Evolutionary conservation across 2,329 filamentous ascomycete species (phyloP).

Genomic region (Aspergillus fischeri): DNA sequence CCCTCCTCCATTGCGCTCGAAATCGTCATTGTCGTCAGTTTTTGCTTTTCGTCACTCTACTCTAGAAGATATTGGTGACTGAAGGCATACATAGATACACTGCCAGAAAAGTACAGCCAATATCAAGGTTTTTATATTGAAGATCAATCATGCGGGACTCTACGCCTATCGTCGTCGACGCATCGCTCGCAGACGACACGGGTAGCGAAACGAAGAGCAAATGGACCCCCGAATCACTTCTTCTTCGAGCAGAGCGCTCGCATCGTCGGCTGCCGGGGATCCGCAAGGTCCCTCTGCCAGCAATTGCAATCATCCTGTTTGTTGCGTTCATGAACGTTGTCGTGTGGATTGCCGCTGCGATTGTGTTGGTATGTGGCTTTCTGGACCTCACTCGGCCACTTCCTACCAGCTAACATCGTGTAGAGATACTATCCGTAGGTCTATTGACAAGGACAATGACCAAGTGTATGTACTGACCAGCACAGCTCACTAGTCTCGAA

Average conservation of each 20-base stretch:
- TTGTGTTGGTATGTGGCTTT: conserved; percentile 48
- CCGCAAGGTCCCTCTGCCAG: conserved; percentile 53
- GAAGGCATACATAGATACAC: neutral
- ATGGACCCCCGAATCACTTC: conserved; percentile 28
- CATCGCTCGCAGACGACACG: neutral
- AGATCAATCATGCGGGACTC: conserved; percentile 8
- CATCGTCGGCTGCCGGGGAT: conserved; percentile 54
- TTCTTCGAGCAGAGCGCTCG: conserved; percentile 41
- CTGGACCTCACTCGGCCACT: neutral
- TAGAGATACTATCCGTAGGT: conserved; percentile 36
- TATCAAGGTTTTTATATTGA: neutral
- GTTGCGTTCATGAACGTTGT: conserved; percentile 52
- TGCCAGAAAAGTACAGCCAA: neutral
- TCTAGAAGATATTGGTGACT: neutral
- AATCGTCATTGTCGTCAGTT: neutral
- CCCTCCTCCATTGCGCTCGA: neutral
- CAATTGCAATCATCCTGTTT: conserved; percentile 54
- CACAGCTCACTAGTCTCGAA: conserved; percentile 65
- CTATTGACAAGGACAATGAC: neutral
- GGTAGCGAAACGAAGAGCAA: conserved; percentile 14
- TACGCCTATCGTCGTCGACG: neutral
- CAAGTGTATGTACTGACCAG: neutral
- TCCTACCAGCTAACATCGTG: conserved; percentile 9
- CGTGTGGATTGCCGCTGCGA: conserved; percentile 56
- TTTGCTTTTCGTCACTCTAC: neutral